Base-by-base conservation (phyloP, 2,329 filamentous ascomycete species). In the Botryotinia globosa region DNA sequence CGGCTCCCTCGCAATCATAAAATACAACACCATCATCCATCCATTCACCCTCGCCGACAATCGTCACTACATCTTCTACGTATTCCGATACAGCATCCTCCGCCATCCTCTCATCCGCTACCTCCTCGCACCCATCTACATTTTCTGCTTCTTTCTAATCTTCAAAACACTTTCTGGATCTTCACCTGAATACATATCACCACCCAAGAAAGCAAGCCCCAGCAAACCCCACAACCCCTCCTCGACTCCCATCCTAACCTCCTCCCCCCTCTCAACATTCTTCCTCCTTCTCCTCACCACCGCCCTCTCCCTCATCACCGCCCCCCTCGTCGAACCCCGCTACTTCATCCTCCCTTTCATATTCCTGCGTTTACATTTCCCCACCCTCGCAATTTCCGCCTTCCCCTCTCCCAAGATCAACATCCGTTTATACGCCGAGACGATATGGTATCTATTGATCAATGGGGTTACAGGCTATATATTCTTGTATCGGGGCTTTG, bases 291-390 rank as follows among this genome's bases (percentile, higher is more conserved):
- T 97, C 12, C 83, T 90, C 7, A 87, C 94, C 0, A 94, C 94
- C 0, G 80, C 91, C 0, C 85, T 97, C 5, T 95, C 93, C 0
- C 87, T 99, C 20, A 84, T 97, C 71, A 96, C 94, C 0, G 94
- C 96, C 0, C 94, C 96, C 0, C 87, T 99, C 0, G 95, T 99
- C 16, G 96, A 99, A 81, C 96, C 96, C 22, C 89, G 96, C 22
- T 99, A 99, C 82, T 97, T 97, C 81, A 97, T 99, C 80, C 86
- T 98, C 20, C 94, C 95, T 0, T 99, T 94, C 94, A 88, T 98
- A 14, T 90, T 98, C 78, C 98, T 94, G 93, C 88, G 96, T 0
- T 83, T 98, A 12, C 87, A 97, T 78, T 83, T 97, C 0, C 93
- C 93, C 0, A 82, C 86, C 65, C 85, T 96, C 1, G 92, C 37